Evolutionary conservation across 345 rosid genomes (phyloP).

Genomic region (Toxicodendron radicans): DNA sequence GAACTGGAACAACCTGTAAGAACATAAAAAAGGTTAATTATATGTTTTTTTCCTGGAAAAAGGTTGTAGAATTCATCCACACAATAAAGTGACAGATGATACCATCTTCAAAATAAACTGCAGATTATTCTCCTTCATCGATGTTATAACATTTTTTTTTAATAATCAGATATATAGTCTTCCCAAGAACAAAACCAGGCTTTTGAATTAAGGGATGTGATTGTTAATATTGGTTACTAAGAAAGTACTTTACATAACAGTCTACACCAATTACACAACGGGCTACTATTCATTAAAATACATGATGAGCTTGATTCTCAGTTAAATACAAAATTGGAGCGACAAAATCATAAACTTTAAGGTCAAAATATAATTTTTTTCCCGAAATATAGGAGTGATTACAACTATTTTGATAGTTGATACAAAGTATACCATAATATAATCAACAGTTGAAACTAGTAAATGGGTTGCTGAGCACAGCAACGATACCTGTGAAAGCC

Average conservation of each 20-base stretch:
- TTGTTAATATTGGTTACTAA: no score
- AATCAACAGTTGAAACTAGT: background rate
- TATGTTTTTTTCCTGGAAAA: no score
- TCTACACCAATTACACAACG: background rate
- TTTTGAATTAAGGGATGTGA: background rate
- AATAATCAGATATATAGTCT: background rate
- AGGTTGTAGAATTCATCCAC: no score
- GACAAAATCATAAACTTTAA: background rate
- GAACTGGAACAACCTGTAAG: conserved; percentile 59
- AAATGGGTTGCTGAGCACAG: background rate
- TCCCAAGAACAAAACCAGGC: background rate
- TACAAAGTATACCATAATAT: background rate
- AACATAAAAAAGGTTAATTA: background rate
- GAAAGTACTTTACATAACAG: no score
- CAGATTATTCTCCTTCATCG: no score
- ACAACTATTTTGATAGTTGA: no score
- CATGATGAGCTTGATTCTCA: background rate
- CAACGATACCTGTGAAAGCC: conserved; percentile 61
- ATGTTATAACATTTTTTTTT: background rate
- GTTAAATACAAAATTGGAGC: background rate
- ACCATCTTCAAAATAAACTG: no score
- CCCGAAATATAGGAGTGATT: no score
- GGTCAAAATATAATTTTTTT: no score
- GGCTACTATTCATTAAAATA: no score
- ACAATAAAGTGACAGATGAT: no score